These are phyloP conservation scores for Postia placenta DNA, from an alignment of 768 basidiomycete species.

Conservation along the genomic window DNA sequence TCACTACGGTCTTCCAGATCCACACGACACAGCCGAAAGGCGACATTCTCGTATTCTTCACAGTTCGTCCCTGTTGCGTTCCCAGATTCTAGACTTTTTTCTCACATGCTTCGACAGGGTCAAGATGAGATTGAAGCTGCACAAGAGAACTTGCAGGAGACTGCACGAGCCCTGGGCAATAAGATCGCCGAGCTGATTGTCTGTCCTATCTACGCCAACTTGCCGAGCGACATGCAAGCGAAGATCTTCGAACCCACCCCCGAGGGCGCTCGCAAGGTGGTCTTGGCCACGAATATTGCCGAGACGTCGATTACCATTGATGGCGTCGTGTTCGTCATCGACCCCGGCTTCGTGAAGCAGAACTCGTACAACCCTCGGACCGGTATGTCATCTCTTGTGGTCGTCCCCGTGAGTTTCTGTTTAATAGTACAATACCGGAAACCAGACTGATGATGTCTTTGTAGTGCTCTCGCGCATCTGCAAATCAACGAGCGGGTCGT, in stretches of 20 bases:
- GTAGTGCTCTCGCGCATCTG: slow-evolving; percentile 94
- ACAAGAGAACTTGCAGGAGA: slow-evolving; percentile 94
- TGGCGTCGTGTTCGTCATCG: slow-evolving; percentile 98
- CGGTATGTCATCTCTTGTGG: slow-evolving; percentile 94
- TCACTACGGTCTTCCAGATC: slow-evolving; percentile 98
- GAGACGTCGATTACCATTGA: slow-evolving; percentile 99
- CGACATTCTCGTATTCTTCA: slow-evolving; percentile 96
- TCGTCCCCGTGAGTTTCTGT: slow-evolving; percentile 76
- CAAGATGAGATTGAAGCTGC: slow-evolving; percentile 99
- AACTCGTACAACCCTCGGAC: slow-evolving; percentile 98
- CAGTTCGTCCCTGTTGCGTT: slow-evolving; percentile 42
- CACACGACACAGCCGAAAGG: slow-evolving; percentile 98
- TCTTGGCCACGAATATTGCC: slow-evolving; percentile 98
- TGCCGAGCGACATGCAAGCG: slow-evolving; percentile 99
- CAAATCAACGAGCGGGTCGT: slow-evolving; percentile 93
- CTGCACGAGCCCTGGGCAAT: slow-evolving; percentile 89
- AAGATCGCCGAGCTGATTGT: slow-evolving; percentile 92
- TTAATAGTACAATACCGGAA: not conserved
- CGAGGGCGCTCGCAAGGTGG: slow-evolving; percentile 93
- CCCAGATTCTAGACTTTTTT: not conserved
- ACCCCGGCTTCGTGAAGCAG: slow-evolving; percentile 99
- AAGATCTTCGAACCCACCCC: slow-evolving; percentile 99
- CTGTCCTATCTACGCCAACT: slow-evolving; percentile 96
- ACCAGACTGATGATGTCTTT: not conserved
- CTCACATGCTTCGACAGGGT: slow-evolving; percentile 44